Evolutionary conservation across 169 alveolate species (phyloP).

Genomic region (Plasmodium berghei): DNA sequence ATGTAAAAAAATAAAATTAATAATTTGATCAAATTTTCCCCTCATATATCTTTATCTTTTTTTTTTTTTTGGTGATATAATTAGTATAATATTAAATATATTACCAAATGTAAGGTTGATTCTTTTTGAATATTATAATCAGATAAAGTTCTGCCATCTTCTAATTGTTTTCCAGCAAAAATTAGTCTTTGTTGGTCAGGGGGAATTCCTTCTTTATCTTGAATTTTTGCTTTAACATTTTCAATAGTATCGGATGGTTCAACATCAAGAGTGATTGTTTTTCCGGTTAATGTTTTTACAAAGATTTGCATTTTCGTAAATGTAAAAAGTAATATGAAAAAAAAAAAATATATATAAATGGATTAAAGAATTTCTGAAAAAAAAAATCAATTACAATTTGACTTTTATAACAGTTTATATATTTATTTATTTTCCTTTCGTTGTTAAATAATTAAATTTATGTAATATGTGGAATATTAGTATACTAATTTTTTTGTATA

Average conservation of each 20-base stretch:
- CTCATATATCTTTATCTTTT: too few relatives aligned
- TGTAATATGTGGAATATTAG: too few relatives aligned
- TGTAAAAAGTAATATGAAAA: neutral
- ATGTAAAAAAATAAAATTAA: too few relatives aligned
- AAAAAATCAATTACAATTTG: neutral
- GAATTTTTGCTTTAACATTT: constrained; percentile 97
- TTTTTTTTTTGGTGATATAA: too few relatives aligned
- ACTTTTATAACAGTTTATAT: too few relatives aligned
- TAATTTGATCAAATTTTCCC: too few relatives aligned
- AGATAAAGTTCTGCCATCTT: constrained; percentile 98
- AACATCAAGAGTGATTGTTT: constrained; percentile 96
- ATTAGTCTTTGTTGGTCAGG: constrained; percentile 99
- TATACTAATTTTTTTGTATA: too few relatives aligned
- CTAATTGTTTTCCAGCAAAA: constrained; percentile 99
- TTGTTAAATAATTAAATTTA: neutral
- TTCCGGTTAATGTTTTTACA: constrained; percentile 97
- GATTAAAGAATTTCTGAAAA: neutral
- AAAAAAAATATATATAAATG: neutral
- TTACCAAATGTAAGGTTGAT: constrained; percentile 97
- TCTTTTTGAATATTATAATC: constrained; percentile 99
- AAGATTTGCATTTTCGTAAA: constrained; percentile 92
- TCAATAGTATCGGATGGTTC: constrained; percentile 97
- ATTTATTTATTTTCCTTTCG: neutral
- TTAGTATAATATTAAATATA: neutral
- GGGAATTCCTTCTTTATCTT: constrained; percentile 98